phyloP scores from a whole-genome alignment of 2,329 filamentous ascomycete species.

The Fusarium nematophilum region DNA sequence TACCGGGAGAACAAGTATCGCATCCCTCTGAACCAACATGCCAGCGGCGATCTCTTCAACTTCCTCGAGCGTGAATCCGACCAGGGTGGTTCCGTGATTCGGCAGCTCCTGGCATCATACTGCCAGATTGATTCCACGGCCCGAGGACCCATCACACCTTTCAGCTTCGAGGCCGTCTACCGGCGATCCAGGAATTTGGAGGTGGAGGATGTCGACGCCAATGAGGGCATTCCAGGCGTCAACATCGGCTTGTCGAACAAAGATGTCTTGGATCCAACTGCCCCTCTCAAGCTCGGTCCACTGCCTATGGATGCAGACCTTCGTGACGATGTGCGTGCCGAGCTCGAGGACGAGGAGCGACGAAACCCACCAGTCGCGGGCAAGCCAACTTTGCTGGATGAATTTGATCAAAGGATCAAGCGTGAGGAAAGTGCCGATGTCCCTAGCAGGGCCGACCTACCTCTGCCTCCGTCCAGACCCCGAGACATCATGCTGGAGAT shows the following conservation, averaged over 20 bases:
- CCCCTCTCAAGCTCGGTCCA: slow-evolving; percentile 79
- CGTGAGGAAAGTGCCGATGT: slow-evolving; percentile 88
- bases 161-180: slow-evolving; percentile 70
- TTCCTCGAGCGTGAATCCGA: slow-evolving; percentile 90
- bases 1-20: slow-evolving; percentile 91
- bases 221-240: slow-evolving; percentile 72
- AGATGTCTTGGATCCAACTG: slow-evolving; percentile 67
- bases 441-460: slow-evolving; percentile 81
- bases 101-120: slow-evolving; percentile 74
- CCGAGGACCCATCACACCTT: slow-evolving; percentile 72
- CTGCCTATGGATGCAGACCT: slow-evolving; percentile 86
- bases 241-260: slow-evolving; percentile 72
- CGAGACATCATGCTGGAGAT: slow-evolving; percentile 95
- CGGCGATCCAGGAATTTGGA: slow-evolving; percentile 69
- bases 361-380: slow-evolving; percentile 78
- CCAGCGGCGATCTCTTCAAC: slow-evolving; percentile 84
- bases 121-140: slow-evolving; percentile 69
- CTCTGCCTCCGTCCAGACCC: slow-evolving; percentile 87
- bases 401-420: slow-evolving; percentile 90
- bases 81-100: slow-evolving; percentile 81
- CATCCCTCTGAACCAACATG: slow-evolving; percentile 86
- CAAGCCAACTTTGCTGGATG: slow-evolving; percentile 80
- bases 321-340: slow-evolving; percentile 85
- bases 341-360: slow-evolving; percentile 87
- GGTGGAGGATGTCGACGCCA: slow-evolving; percentile 71